Evolutionary conservation across 495 filamentous ascomycete genomes (phyloP).

Genomic region (Aspergillus cavernicola): DNA sequence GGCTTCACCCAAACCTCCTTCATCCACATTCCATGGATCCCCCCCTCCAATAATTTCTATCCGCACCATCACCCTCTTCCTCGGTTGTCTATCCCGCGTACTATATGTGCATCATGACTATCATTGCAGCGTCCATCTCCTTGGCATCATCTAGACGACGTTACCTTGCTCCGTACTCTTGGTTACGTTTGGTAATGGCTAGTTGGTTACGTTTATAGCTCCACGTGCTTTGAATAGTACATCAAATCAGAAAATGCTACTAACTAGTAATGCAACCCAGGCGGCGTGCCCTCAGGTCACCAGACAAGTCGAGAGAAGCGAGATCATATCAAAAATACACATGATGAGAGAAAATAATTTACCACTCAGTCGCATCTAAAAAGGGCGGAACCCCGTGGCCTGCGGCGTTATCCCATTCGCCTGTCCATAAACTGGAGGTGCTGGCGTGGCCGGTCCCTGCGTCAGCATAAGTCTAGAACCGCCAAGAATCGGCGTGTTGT

Average conservation of each 20-base stretch:
- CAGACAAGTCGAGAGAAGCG: constrained; percentile 3
- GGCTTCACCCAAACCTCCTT: not conserved
- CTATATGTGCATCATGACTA: not conserved
- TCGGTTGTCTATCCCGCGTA: not conserved
- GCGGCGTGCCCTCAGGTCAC: constrained; percentile 2
- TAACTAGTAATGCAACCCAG: constrained; percentile 18
- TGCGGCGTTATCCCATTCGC: constrained; percentile 80
- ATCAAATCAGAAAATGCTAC: constrained; percentile 16
- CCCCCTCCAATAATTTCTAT: not conserved
- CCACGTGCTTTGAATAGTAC: not conserved
- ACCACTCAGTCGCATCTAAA: constrained; percentile 36
- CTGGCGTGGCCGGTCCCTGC: constrained; percentile 65
- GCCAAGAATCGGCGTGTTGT: constrained; percentile 89
- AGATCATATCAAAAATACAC: constrained; percentile 27
- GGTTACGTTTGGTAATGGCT: not conserved
- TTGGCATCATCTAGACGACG: not conserved
- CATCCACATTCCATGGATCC: constrained; percentile 2
- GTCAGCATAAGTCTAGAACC: constrained; percentile 95
- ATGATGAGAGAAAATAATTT: constrained; percentile 20
- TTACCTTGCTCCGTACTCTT: not conserved
- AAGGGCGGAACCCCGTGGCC: constrained; percentile 67
- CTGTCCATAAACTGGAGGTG: constrained; percentile 60
- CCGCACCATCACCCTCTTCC: not conserved
- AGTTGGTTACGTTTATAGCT: not conserved
- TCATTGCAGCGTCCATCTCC: not conserved